A percentile compares a stretch with the other conserved stretches of the same genome.
Evolutionary conservation across 768 basidiomycete species (phyloP).

Genomic region (Chlorophyllum brunneum): DNA sequence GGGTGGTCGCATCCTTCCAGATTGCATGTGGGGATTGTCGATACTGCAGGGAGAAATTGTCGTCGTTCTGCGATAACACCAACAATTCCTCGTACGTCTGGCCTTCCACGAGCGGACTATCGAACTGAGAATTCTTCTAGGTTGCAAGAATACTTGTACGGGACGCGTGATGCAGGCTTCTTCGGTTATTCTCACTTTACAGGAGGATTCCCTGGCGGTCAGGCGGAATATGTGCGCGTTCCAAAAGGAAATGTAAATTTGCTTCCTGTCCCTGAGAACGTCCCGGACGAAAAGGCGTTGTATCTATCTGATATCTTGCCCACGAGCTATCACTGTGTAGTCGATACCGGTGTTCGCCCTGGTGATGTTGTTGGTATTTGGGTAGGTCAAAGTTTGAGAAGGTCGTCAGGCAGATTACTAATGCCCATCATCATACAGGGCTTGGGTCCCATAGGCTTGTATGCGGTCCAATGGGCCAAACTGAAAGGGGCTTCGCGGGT

Average conservation of each 20-base stretch:
- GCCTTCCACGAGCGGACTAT: constrained; percentile 9
- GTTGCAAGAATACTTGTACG: constrained; percentile 57
- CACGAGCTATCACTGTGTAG: constrained; percentile 71
- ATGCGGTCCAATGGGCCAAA: constrained; percentile 54
- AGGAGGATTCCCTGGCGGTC: constrained; percentile 70
- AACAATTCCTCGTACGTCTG: constrained; percentile 54
- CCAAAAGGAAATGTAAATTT: constrained; percentile 71
- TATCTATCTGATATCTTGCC: constrained; percentile 62
- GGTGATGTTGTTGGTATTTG: constrained; percentile 72
- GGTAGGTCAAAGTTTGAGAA: constrained; percentile 34
- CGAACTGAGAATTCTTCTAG: constrained; percentile 21
- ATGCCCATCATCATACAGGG: constrained; percentile 32
- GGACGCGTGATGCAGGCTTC: constrained; percentile 66
- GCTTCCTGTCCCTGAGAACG: constrained; percentile 60
- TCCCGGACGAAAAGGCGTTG: constrained; percentile 58
- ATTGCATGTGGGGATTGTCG: constrained; percentile 70
- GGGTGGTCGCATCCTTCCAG: constrained; percentile 79
- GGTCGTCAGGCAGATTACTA: neutral
- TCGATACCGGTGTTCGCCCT: constrained; percentile 68
- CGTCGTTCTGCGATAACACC: constrained; percentile 71
- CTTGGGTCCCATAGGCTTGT: constrained; percentile 65
- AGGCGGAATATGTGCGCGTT: constrained; percentile 72
- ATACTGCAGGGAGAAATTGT: constrained; percentile 71
- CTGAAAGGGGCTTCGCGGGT: constrained; percentile 67
- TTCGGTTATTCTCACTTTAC: constrained; percentile 72